A percentile compares a stretch with the other conserved stretches of the same genome.
phyloP scores from a whole-genome alignment of 768 basidiomycete species.

The Russula dissimulans region DNA sequence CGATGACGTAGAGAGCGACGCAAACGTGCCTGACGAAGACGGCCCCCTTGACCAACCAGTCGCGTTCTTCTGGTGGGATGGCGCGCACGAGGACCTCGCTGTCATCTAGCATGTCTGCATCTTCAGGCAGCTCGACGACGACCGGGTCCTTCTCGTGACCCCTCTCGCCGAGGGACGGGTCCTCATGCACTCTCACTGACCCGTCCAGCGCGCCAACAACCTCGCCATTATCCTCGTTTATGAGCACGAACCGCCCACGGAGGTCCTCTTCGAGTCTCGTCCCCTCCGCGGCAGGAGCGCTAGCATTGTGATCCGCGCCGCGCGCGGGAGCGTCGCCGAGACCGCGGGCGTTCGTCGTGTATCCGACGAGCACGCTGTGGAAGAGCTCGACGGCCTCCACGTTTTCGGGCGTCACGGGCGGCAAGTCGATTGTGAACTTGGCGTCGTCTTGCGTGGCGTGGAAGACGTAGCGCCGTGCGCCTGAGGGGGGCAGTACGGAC shows the following conservation, averaged over 20 bases:
- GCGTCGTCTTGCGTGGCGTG: conserved; percentile 13
- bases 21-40: conserved; percentile 15
- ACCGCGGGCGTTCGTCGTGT: conserved; percentile 3
- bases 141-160: conserved; percentile 15
- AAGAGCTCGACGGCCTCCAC: conserved; percentile 15
- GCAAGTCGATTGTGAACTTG: conserved; percentile 13
- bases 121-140: conserved; percentile 19
- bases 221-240: conserved; percentile 17
- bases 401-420: not conserved
- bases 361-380: conserved; percentile 17
- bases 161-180: conserved; percentile 13
- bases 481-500: not conserved
- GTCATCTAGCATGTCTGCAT: not conserved
- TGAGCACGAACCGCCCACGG: conserved; percentile 19
- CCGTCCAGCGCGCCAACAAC: conserved; percentile 16
- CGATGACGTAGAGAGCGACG: not conserved
- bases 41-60: conserved; percentile 18
- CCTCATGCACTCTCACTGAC: conserved; percentile 13
- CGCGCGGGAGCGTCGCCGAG: not conserved
- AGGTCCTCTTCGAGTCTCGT: conserved; percentile 8
- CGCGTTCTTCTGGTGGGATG: conserved; percentile 17
- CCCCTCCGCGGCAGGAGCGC: not conserved
- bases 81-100: conserved; percentile 17
- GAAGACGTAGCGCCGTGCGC: conserved; percentile 16
- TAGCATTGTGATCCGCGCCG: too few relatives aligned